Conservation (phyloP, 306 rosid genomes). For the Malus orientalis region DNA sequence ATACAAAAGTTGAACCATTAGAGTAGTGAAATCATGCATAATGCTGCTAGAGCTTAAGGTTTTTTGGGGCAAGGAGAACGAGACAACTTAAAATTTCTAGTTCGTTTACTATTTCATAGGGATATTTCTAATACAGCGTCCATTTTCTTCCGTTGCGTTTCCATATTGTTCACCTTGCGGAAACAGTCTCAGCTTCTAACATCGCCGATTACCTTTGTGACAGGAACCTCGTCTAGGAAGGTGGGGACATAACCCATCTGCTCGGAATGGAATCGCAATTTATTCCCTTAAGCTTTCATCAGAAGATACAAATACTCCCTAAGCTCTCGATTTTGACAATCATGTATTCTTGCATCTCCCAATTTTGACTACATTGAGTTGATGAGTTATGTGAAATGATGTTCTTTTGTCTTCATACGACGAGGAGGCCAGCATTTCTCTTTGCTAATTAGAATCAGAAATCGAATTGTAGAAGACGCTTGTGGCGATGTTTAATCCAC, state of each 20-base stretch:
- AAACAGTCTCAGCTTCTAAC: not conserved
- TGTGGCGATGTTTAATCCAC: not conserved
- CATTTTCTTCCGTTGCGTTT: not conserved
- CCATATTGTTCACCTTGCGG: not conserved
- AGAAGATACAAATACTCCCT: constrained; percentile 21
- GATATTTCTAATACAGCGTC: not conserved
- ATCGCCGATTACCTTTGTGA: not conserved
- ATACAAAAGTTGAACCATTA: not conserved
- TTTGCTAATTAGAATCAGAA: not conserved
- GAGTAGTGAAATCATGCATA: not conserved
- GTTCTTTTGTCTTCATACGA: not conserved
- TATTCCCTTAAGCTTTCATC: constrained; percentile 55
- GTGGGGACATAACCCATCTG: constrained; percentile 56
- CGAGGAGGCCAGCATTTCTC: not conserved
- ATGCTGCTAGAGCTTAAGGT: not conserved
- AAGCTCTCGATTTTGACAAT: constrained; percentile 48
- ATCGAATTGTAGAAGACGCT: not conserved
- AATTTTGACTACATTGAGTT: constrained; percentile 15
- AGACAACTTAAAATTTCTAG: not conserved
- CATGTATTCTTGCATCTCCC: not conserved
- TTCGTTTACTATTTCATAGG: not conserved
- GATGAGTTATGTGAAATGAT: constrained; percentile 4
- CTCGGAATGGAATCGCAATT: constrained; percentile 70
- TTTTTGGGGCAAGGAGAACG: not conserved
- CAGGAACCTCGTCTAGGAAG: constrained; percentile 97